Conservation (phyloP, 352 stramenopile species). For the Globisporangium irregulare region DNA sequence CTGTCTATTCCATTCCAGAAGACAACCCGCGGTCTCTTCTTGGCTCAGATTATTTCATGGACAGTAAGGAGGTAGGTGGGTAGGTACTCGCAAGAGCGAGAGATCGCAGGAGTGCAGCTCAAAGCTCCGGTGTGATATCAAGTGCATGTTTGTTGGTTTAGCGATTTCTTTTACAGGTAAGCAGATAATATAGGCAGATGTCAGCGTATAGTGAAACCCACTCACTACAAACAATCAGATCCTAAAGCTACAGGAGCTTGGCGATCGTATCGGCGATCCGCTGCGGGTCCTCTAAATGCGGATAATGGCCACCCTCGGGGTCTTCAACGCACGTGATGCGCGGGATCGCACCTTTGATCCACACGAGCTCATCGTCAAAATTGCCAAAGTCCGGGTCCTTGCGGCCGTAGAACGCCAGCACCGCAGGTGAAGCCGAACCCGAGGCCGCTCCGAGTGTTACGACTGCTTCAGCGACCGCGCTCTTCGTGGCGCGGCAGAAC, state of each 20-base stretch:
- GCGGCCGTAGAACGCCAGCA: slow-evolving; percentile 34
- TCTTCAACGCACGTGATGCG: slow-evolving; percentile 20
- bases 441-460: slow-evolving; percentile 8
- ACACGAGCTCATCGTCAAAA: slow-evolving; percentile 28
- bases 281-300: slow-evolving; percentile 30
- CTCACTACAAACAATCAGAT: not conserved
- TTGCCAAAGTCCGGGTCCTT: slow-evolving; percentile 38
- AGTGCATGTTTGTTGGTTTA: too few relatives aligned
- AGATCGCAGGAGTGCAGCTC: not conserved
- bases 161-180: too few relatives aligned
- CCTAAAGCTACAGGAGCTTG: slow-evolving; percentile 6
- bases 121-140: not conserved
- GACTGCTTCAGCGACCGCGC: slow-evolving; percentile 22
- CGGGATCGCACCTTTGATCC: slow-evolving; percentile 27
- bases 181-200: too few relatives aligned
- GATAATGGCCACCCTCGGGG: slow-evolving; percentile 32
- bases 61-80: too few relatives aligned
- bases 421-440: slow-evolving; percentile 6
- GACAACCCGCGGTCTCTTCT: too few relatives aligned
- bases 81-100: not conserved
- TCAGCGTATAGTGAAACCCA: not conserved
- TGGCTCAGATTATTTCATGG: too few relatives aligned
- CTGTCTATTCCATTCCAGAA: too few relatives aligned
- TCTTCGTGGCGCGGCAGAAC: slow-evolving; percentile 26
- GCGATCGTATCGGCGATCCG: slow-evolving; percentile 21